Base-by-base conservation (phyloP, 805 yeast species). In the Debaryomyces hansenii region DNA sequence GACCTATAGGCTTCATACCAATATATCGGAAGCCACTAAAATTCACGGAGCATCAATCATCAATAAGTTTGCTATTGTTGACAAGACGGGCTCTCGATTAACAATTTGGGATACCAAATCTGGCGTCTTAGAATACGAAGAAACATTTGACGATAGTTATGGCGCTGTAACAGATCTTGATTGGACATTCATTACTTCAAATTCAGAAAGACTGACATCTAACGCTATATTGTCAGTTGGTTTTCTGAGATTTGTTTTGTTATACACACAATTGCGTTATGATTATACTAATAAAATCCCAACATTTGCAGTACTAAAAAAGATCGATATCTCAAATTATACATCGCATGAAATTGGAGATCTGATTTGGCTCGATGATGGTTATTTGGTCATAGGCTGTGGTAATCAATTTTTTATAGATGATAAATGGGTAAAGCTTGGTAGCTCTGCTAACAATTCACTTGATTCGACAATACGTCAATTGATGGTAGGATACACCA, bases 401-500 rank as follows among this genome's bases (percentile, higher is more conserved):
- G 97, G 97, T 0, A 91, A 91, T 63, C 97, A 91, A 60, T 76
- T 91, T 40, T 90, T 87, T 56, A 75, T 91, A 31, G 87, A 87
- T 48, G 96, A 90, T 59, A 84, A 87, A 56, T 64, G 75, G 70
- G 62, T 72, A 9, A 56, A 58, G 40, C 46, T 72, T 37, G 73
- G 67, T 2, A 53, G 54, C 12, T 40, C 57, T 20, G 59, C 50
- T 24, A 59, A 53, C 43, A 49, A 46, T 15, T 55, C 70, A 4
- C 63, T 90, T 28, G 86, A 87, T 59, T 59, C 79, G 15, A 82
- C 83, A 36, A 71, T 82, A 9, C 51, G 66, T 34, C 67, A 72
- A 53, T 59, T 72, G 41, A 52, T 70, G 49, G 58, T 60, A 12
- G 75, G 75, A 0, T 67, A 62, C 41, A 49, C 59, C 20, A 34